Evolutionary conservation across 164 flowering plant genomes (phyloP).

Genomic region (Liriodendron chinense): DNA sequence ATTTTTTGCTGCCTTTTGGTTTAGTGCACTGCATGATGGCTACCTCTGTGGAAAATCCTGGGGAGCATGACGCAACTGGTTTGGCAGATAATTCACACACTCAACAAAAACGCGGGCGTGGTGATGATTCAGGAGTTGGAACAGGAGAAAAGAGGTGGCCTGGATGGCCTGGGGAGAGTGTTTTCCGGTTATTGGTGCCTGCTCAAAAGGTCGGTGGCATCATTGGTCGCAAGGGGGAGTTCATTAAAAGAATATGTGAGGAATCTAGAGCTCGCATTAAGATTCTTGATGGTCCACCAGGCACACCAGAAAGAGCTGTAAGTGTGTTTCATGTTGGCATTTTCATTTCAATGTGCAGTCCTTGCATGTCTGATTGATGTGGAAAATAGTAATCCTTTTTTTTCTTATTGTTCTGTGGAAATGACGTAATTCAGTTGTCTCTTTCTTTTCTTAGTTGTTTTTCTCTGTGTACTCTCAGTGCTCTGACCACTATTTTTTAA

Average conservation of each 20-base stretch:
- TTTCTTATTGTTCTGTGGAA: neutral
- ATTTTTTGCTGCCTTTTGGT: neutral
- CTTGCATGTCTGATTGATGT: neutral
- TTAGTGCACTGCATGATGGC: slow-evolving; percentile 20
- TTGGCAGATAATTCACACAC: slow-evolving; percentile 13
- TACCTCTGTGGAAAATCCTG: slow-evolving; percentile 18
- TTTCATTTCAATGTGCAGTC: no score
- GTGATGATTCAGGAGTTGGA: slow-evolving; percentile 31
- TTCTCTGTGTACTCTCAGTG: neutral
- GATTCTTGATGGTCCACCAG: slow-evolving; percentile 95
- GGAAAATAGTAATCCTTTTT: neutral
- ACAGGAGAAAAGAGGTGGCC: slow-evolving; percentile 80
- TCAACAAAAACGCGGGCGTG: slow-evolving; percentile 18
- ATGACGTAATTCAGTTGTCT: neutral
- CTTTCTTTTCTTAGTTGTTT: neutral
- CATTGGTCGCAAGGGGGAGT: slow-evolving; percentile 96
- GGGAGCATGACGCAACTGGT: slow-evolving; percentile 9
- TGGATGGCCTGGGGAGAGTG: slow-evolving; percentile 99
- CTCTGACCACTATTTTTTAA: no score
- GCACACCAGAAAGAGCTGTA: slow-evolving; percentile 88
- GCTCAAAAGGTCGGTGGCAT: slow-evolving; percentile 92
- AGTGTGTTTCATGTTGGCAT: slow-evolving; percentile 27
- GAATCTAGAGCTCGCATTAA: slow-evolving; percentile 92
- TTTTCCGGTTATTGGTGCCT: slow-evolving; percentile 89
- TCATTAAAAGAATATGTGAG: slow-evolving; percentile 84